These are phyloP conservation scores for Anacardium occidentale DNA, from an alignment of 345 rosid species.

Conservation along the genomic window DNA sequence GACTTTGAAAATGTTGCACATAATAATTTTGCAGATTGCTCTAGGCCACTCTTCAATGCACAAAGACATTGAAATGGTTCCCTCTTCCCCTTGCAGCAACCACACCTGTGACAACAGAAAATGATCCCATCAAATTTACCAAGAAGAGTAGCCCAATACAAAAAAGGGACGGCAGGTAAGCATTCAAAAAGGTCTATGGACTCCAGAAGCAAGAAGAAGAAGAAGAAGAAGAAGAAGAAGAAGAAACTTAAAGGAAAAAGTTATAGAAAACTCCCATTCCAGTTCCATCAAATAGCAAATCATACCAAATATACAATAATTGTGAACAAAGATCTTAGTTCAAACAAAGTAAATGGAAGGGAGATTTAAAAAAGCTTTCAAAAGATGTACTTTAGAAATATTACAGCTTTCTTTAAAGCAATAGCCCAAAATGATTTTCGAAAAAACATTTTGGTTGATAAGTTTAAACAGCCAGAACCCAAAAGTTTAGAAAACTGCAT, in stretches of 20 bases:
- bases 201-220: slow-evolving; percentile 5
- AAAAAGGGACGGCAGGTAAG: slow-evolving; percentile 9
- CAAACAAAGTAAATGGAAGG: neutral
- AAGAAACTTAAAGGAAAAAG: neutral
- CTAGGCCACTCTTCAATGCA: slow-evolving; percentile 48
- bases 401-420: neutral
- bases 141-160: slow-evolving; percentile 25
- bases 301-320: neutral
- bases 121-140: slow-evolving; percentile 68
- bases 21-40: slow-evolving; percentile 40
- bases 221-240: neutral
- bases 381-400: neutral
- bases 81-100: slow-evolving; percentile 59
- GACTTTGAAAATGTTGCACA: slow-evolving; percentile 33
- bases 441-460: neutral
- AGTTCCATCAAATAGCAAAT: neutral
- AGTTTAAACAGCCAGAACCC: neutral
- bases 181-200: slow-evolving; percentile 6
- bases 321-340: neutral
- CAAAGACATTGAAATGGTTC: slow-evolving; percentile 59
- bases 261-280: neutral
- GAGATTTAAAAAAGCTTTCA: neutral
- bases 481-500: neutral
- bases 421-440: neutral
- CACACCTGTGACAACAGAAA: slow-evolving; percentile 67